Evolutionary conservation across 306 rosid genomes (phyloP), one percentile per base, ranked within the genome.

Genomic region (Gillenia trifoliata): DNA sequence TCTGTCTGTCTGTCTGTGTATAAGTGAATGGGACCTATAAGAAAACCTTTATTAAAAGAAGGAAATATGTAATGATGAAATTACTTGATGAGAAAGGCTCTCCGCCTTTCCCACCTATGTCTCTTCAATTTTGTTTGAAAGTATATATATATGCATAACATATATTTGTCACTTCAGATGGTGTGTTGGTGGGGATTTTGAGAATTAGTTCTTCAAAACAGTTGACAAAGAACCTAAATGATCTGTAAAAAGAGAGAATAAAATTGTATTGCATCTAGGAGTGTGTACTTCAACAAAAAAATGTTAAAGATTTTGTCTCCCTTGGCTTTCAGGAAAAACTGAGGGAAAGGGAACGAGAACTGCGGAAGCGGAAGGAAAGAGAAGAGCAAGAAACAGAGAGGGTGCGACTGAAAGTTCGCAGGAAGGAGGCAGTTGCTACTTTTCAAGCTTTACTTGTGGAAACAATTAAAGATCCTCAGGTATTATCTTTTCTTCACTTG

Each of bases 331-430:
- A 94, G 98, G 98, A 91, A 34, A 94, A 90, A 78, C 79, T 94
- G 79, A 90, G 89, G 86, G 98, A 91, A 76, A 91, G 98, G 75
- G 98, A 94, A 76, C 86, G 98, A 52, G 97, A 94, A 79, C 73
- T 89, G 73, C 87, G 93, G 76, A 94, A 94, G 84, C 78, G 98
- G 83, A 94, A 94, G 91, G 97, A 94, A 86, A 90, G 98, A 85
- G 97, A 94, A 80, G 98, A 94, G 78, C 98, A 94, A 45, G 98
- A 94, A 86, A 91, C 91, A 86, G 98, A 91, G 83, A 86, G 95
- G 78, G 96, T 91, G 72, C 87, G 97, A 20, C 10, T 79, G 25
- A 94, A 94, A 85, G 92, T 94, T 83, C 87, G 96, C 56, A 87
- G 96, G 74, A 94, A 94, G 83, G 97, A 94, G 75, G 95, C 97